Percentiles rank a stretch among this genome's conserved stretches.
Evolutionary conservation across 805 yeast genomes (phyloP).

Genomic region (Pichia insulana): DNA sequence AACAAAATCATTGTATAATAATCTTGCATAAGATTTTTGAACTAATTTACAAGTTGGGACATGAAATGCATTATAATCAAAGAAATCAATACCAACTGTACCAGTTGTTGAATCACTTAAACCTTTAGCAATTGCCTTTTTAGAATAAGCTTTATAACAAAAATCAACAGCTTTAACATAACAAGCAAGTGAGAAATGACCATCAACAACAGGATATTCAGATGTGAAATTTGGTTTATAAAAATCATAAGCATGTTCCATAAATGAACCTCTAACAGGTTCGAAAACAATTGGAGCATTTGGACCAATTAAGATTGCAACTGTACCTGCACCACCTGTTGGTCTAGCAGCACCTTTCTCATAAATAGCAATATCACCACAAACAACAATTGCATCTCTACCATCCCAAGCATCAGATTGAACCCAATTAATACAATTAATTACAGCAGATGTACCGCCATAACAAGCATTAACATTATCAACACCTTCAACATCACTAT

Average conservation of each 20-base stretch:
- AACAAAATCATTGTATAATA: slow-evolving; percentile 80
- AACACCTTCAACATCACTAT: slow-evolving; percentile 88
- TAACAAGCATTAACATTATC: slow-evolving; percentile 97
- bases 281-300: slow-evolving; percentile 96
- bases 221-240: slow-evolving; percentile 95
- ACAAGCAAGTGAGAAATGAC: slow-evolving; percentile 90
- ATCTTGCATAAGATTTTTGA: slow-evolving; percentile 84
- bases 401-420: slow-evolving; percentile 98
- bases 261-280: slow-evolving; percentile 77
- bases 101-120: slow-evolving; percentile 35
- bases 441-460: slow-evolving; percentile 94
- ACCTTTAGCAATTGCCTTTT: slow-evolving; percentile 54
- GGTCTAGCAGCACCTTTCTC: slow-evolving; percentile 98
- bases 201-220: slow-evolving; percentile 96
- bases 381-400: slow-evolving; percentile 91
- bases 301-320: slow-evolving; percentile 91
- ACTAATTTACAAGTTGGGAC: slow-evolving; percentile 97
- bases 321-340: slow-evolving; percentile 98
- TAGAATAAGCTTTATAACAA: slow-evolving; percentile 75
- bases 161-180: slow-evolving; percentile 89
- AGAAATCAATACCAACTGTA: slow-evolving; percentile 61
- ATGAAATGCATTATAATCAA: slow-evolving; percentile 94
- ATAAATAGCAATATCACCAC: slow-evolving; percentile 97
- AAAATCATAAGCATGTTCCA: slow-evolving; percentile 97
- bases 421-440: slow-evolving; percentile 92